Base-by-base conservation (phyloP, 2,329 filamentous ascomycete genomes). In the Shiraia bambusicola region DNA sequence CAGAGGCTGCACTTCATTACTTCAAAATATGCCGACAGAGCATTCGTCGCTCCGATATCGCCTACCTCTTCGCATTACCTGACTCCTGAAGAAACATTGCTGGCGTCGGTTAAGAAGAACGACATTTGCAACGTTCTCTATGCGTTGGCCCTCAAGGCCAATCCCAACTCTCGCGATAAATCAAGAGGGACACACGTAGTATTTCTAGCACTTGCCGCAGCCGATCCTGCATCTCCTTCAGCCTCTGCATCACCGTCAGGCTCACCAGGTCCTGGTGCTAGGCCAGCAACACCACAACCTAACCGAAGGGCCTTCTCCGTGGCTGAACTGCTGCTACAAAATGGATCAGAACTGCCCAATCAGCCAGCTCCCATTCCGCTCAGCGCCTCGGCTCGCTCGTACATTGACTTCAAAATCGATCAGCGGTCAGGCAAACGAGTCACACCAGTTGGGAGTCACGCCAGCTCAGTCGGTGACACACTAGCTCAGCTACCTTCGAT, bases 1-100 rank as follows among this genome's bases (percentile, higher is more conserved):
- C 88, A 95, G 67, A 82, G 93, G 15, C 76, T 97, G n/a, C 86
- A 81, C 55, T 98, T 96, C 67, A 97, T 98, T 68, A 97, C 89
- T 0, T 79, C 86, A 40, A 98, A 98, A 69, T 98, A 98, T 63
- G 87, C 88, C 35, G 89, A 97, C 25, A 79, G 84, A 46, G 81
- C 82, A 3, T 97, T 81, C 58, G 85, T 98, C 3, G 84, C 91
- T 57, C 83, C 86, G 0, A 84, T 89, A 17, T 88, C 88, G 2
- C 68, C 85, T 3, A 86, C 85, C 0, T 72, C 90, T 30, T 91
- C 88, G 2, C 81, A 86, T 24, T 93, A 88, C 65, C 76, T 78
- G 2, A 88, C 85, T 0, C 76, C 92, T 1, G 90, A 97, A 47
- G 93, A 98, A 59, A 91, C 88, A 0, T 78, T 98, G 5, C 75